These are phyloP conservation scores for Cornus suecica DNA, from an alignment of 148 eudicot genomes.

Conservation along the genomic window DNA sequence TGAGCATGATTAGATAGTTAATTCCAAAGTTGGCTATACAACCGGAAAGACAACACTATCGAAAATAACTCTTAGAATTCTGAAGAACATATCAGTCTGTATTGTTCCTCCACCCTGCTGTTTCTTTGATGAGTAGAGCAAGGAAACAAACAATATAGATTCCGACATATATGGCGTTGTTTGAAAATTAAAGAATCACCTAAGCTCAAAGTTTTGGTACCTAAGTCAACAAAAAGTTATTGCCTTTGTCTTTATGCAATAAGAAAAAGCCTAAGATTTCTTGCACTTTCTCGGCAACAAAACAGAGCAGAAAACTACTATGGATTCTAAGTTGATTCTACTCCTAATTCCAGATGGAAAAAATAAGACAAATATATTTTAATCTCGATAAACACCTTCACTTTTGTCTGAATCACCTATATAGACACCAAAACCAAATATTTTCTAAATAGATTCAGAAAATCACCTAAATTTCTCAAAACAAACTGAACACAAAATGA, in stretches of 20 bases:
- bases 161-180: not conserved
- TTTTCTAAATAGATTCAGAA: too few species aligned
- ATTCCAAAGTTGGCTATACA: not conserved
- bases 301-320: too few species aligned
- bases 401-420: not conserved
- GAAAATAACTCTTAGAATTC: not conserved
- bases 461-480: not conserved
- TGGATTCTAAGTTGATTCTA: too few species aligned
- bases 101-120: not conserved
- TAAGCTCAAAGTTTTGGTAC: too few species aligned
- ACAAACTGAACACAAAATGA: not conserved
- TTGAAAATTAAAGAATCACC: too few species aligned
- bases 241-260: too few species aligned
- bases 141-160: not conserved
- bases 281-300: too few species aligned
- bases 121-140: conserved; percentile 1
- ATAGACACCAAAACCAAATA: not conserved
- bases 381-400: not conserved
- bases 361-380: too few species aligned
- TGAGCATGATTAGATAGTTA: not conserved
- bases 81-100: not conserved
- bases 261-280: too few species aligned
- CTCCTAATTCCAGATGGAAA: too few species aligned
- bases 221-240: too few species aligned
- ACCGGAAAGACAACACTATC: not conserved